A percentile compares a stretch with the other conserved stretches of the same genome.
These are phyloP conservation scores for Globisporangium nagaii DNA, from an alignment of 352 stramenopile genomes.

Conservation along the genomic window DNA sequence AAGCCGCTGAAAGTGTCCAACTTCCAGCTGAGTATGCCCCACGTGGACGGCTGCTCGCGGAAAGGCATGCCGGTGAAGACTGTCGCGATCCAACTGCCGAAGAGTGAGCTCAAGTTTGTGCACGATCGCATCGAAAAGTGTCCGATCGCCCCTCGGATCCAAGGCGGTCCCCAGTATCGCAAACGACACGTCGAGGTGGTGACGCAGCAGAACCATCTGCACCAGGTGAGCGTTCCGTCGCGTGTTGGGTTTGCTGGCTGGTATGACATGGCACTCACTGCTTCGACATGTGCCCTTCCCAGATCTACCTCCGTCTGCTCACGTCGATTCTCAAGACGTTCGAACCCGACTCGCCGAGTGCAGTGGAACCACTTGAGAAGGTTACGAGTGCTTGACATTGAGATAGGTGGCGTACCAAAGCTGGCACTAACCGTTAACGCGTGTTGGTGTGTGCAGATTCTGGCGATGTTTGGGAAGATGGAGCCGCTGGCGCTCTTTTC, in stretches of 20 bases:
- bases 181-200: constrained; percentile 37
- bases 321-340: constrained; percentile 51
- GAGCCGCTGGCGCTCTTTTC: constrained; percentile 64
- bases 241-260: neutral
- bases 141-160: constrained; percentile 44
- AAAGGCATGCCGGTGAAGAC: constrained; percentile 78
- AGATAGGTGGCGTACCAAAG: neutral
- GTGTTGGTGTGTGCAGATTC: constrained; percentile 30
- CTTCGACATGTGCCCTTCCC: neutral
- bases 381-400: constrained; percentile 13
- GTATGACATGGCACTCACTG: neutral
- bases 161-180: constrained; percentile 63
- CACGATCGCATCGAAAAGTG: constrained; percentile 74
- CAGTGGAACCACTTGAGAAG: constrained; percentile 56
- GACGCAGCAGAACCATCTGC: constrained; percentile 70
- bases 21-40: constrained; percentile 84
- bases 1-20: constrained; percentile 75
- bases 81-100: constrained; percentile 65
- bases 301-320: constrained; percentile 74
- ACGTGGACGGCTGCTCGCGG: constrained; percentile 76
- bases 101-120: constrained; percentile 86
- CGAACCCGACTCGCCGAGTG: constrained; percentile 35
- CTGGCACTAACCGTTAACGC: neutral
- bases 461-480: constrained; percentile 50
- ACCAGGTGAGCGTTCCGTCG: constrained; percentile 39